Conservation (phyloP, 441 rosid genomes). For the Bocquillonia castaneifolia region DNA sequence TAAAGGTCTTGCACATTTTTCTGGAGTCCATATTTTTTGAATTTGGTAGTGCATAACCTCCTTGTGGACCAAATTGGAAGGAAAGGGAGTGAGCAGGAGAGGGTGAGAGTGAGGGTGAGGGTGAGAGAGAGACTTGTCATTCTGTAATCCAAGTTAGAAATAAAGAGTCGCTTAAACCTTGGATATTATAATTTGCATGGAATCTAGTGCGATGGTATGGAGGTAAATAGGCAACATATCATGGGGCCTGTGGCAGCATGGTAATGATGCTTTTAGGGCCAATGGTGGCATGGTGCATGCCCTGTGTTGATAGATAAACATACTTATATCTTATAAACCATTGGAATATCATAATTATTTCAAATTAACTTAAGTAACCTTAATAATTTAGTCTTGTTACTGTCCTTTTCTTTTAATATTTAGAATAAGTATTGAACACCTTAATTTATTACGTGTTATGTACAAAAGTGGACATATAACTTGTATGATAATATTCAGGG, state of each 20-base stretch:
- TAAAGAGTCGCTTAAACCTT: not conserved
- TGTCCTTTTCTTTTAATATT: not conserved
- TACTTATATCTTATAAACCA: not conserved
- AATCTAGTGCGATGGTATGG: not conserved
- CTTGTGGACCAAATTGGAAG: not conserved
- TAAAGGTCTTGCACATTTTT: not conserved
- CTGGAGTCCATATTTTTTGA: not conserved
- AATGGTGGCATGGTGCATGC: not conserved
- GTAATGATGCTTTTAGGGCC: not conserved
- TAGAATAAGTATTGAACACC: not conserved
- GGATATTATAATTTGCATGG: not conserved
- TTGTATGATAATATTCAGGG: not conserved
- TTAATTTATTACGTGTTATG: not conserved
- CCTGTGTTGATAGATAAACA: not conserved
- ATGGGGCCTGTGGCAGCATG: not conserved
- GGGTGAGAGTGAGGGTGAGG: not conserved
- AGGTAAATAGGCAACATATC: not conserved
- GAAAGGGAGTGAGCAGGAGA: too few species aligned
- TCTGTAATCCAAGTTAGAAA: not conserved
- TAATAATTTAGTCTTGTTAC: not conserved
- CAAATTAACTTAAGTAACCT: not conserved
- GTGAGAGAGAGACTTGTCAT: not conserved
- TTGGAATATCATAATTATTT: too few species aligned
- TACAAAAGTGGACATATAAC: not conserved
- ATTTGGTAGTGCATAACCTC: not conserved